Base-by-base conservation (phyloP, 2,329 filamentous ascomycete species). In the Talaromyces pinophilus region DNA sequence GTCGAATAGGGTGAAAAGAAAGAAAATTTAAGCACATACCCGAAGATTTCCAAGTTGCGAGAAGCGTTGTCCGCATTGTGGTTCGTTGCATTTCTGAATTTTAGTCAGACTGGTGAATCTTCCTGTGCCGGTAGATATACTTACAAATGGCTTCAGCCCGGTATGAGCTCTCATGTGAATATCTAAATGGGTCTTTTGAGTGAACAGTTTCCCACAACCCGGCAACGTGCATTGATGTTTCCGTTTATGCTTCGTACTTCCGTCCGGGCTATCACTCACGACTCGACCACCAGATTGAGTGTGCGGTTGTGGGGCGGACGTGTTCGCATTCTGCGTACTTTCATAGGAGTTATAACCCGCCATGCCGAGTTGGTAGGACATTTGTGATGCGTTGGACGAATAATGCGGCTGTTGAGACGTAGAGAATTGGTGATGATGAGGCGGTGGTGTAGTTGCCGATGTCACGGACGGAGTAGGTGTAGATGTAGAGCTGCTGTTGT, bases 31-130 rank as follows among this genome's bases (percentile, higher is more conserved):
- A 60, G n/a, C 5, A 73, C 82, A 72, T 80, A 92, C 91, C 83
- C 93, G 95, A 59, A 97, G 84, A 74, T 98, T 98, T 11, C 94
- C 94, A 7, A 92, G 84, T 77, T 97, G 94, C 15, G 92, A 95
- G 77, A 98, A 98, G 11, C 87, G 85, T 71, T 92, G 89, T 28
- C 87, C 88, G 76, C 94, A 98, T 5, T 85, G 85, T 2, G 87
- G 85, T 70, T 91, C 85, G 69, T 87, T 88, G 81, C 92, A 96
- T 22, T 84, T 76, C 88, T 87, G 40, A 10, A 8, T 44, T 6
- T 30, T 1, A 11, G 13, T 60, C 38, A 60, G 57, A 10, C 30
- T 46, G 6, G 1, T 11, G n/a, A 44, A 15, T 25, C 17, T 7
- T 25, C 22, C 4, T 4, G 7, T 25, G 25, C 25, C 3, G 19